These are phyloP conservation scores for Gnetum montanum DNA, from an alignment of 75 land plant genomes.

Conservation along the genomic window DNA sequence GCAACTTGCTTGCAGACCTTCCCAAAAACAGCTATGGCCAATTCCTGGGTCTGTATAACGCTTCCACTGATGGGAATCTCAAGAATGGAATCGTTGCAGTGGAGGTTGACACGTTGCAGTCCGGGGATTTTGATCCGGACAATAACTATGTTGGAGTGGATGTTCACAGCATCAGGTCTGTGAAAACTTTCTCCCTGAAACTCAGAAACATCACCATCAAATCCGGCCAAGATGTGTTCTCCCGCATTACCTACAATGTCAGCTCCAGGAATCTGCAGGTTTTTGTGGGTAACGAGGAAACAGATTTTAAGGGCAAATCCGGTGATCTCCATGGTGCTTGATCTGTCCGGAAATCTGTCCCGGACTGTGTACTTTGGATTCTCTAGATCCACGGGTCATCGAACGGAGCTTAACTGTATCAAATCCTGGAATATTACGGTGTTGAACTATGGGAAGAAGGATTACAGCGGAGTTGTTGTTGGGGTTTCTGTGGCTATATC, in stretches of 20 bases:
- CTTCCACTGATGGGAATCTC: neutral
- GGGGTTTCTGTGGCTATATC: neutral
- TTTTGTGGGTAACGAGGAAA: too few species aligned
- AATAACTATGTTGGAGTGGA: constrained; percentile 44
- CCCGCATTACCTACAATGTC: too few species aligned
- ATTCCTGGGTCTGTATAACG: constrained; percentile 39
- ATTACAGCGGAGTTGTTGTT: neutral
- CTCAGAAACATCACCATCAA: constrained; percentile 10
- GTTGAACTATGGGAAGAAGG: neutral
- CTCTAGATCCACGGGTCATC: constrained; percentile 35
- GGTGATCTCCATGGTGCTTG: constrained; percentile 10
- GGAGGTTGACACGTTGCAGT: constrained; percentile 50
- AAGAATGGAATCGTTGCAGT: constrained; percentile 16
- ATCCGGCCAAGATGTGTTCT: too few species aligned
- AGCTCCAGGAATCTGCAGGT: too few species aligned
- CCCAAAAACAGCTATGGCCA: constrained; percentile 24
- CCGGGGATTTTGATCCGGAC: constrained; percentile 21
- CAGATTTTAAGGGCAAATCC: too few species aligned
- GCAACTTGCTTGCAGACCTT: neutral
- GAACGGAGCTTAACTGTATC: constrained; percentile 30
- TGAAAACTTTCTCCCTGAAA: constrained; percentile 9
- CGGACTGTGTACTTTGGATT: constrained; percentile 40
- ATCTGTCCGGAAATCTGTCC: constrained; percentile 19
- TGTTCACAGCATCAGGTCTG: constrained; percentile 20
- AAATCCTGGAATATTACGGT: constrained; percentile 26